Evolutionary conservation across 2,329 filamentous ascomycete genomes (phyloP).

Genomic region (Phialophora verrucosa): DNA sequence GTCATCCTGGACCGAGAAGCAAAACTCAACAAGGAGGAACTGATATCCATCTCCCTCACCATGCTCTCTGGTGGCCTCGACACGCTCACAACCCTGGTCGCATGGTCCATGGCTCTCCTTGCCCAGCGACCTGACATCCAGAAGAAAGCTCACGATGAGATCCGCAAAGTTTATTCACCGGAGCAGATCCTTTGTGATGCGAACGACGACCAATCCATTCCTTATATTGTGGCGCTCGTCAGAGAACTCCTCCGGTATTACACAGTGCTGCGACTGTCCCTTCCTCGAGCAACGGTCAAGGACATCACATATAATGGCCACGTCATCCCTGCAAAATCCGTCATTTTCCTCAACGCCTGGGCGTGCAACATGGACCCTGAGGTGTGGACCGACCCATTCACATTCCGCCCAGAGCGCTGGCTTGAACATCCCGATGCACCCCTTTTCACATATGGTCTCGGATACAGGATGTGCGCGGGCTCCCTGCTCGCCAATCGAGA

Average conservation of each 20-base stretch:
- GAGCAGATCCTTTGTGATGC: slow-evolving; percentile 62
- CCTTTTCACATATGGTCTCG: slow-evolving; percentile 69
- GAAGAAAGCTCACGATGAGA: slow-evolving; percentile 63
- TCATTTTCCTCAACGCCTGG: slow-evolving; percentile 71
- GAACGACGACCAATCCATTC: slow-evolving; percentile 67
- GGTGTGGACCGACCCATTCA: slow-evolving; percentile 64
- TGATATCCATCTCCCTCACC: slow-evolving; percentile 69
- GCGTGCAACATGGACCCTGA: slow-evolving; percentile 69
- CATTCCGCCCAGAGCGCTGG: slow-evolving; percentile 68
- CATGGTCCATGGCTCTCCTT: slow-evolving; percentile 68
- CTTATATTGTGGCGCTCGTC: slow-evolving; percentile 68
- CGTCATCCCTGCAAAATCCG: slow-evolving; percentile 66
- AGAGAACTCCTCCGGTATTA: slow-evolving; percentile 68
- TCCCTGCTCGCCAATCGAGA: slow-evolving; percentile 68
- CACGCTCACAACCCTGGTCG: slow-evolving; percentile 68
- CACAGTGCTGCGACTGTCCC: slow-evolving; percentile 66
- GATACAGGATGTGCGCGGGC: slow-evolving; percentile 71
- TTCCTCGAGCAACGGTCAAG: slow-evolving; percentile 66
- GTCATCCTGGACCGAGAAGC: slow-evolving; percentile 69
- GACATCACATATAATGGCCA: slow-evolving; percentile 64
- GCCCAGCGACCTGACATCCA: slow-evolving; percentile 67
- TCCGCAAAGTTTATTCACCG: slow-evolving; percentile 59
- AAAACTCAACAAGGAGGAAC: slow-evolving; percentile 65
- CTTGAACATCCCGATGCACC: slow-evolving; percentile 67
- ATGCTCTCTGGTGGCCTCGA: slow-evolving; percentile 72